Conservation (phyloP, 805 yeast genomes). For the Candida mattraensis region DNA sequence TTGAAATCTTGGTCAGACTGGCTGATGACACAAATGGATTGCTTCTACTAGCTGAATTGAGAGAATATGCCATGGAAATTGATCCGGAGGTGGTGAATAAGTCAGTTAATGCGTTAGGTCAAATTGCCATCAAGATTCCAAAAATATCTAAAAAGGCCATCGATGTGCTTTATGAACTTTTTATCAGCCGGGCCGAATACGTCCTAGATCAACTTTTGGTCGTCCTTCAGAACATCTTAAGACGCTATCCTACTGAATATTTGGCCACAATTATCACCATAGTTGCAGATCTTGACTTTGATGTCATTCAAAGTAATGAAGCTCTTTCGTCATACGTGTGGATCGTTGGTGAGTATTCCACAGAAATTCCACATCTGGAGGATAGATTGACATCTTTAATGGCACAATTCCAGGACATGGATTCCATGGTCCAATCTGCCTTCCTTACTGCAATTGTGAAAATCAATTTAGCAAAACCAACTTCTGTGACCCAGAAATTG, state of each 20-base stretch:
- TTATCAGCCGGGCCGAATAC: constrained; percentile 63
- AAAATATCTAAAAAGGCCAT: constrained; percentile 55
- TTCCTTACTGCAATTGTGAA: constrained; percentile 64
- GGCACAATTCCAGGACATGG: constrained; percentile 56
- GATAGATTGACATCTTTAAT: constrained; percentile 46
- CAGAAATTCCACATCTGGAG: constrained; percentile 54
- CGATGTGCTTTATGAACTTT: constrained; percentile 56
- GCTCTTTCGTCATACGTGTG: constrained; percentile 63
- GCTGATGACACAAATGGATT: constrained; percentile 60
- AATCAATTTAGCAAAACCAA: constrained; percentile 39
- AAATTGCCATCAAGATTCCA: constrained; percentile 65
- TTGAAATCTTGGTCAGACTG: constrained; percentile 71
- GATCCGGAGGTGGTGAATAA: constrained; percentile 75
- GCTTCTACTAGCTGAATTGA: constrained; percentile 63
- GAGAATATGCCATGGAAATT: constrained; percentile 82
- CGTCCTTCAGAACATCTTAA: constrained; percentile 62
- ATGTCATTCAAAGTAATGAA: constrained; percentile 48
- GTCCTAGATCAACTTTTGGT: constrained; percentile 59
- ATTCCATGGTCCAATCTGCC: constrained; percentile 58
- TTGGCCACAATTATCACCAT: constrained; percentile 56
- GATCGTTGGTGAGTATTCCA: constrained; percentile 71
- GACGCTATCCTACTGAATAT: constrained; percentile 61
- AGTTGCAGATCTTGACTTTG: constrained; percentile 44
- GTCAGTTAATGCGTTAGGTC: constrained; percentile 67
- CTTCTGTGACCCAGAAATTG: constrained; percentile 36